Conservation (phyloP, 352 stramenopile genomes). For the Pythium scleroteichum region DNA sequence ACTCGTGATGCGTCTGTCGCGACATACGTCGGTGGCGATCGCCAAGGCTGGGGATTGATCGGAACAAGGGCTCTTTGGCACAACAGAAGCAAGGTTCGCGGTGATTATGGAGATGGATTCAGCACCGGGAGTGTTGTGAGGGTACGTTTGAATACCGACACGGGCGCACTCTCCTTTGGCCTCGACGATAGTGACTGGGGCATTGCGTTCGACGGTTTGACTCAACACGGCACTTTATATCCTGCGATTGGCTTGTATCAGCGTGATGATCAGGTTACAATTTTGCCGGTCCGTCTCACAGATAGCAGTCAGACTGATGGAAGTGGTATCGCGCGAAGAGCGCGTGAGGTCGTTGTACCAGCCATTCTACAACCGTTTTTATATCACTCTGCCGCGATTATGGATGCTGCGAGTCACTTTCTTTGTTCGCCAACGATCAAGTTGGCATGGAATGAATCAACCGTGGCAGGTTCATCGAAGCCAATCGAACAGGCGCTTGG, state of each 20-base stretch:
- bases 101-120: slow-evolving; percentile 88
- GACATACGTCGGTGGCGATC: slow-evolving; percentile 88
- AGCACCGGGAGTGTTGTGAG: slow-evolving; percentile 84
- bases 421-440: slow-evolving; percentile 31
- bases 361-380: slow-evolving; percentile 79
- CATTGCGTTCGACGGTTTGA: slow-evolving; percentile 87
- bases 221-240: slow-evolving; percentile 86
- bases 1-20: slow-evolving; percentile 84
- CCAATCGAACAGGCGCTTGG: slow-evolving; percentile 26
- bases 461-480: neutral
- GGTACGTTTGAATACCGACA: slow-evolving; percentile 86
- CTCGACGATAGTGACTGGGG: slow-evolving; percentile 88
- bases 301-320: slow-evolving; percentile 30
- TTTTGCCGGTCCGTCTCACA: slow-evolving; percentile 62
- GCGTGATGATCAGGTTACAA: slow-evolving; percentile 87
- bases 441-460: slow-evolving; percentile 2
- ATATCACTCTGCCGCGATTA: slow-evolving; percentile 57
- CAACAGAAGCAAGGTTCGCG: slow-evolving; percentile 87
- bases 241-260: slow-evolving; percentile 89
- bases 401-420: slow-evolving; percentile 59
- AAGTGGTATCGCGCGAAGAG: slow-evolving; percentile 29
- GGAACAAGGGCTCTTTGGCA: slow-evolving; percentile 88
- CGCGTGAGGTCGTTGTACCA: slow-evolving; percentile 50
- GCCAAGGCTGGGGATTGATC: slow-evolving; percentile 88
- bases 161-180: slow-evolving; percentile 83